A percentile compares a stretch with the other conserved stretches of the same genome.
phyloP scores from a whole-genome alignment of 495 filamentous ascomycete genomes.

The Penicillium arizonense region DNA sequence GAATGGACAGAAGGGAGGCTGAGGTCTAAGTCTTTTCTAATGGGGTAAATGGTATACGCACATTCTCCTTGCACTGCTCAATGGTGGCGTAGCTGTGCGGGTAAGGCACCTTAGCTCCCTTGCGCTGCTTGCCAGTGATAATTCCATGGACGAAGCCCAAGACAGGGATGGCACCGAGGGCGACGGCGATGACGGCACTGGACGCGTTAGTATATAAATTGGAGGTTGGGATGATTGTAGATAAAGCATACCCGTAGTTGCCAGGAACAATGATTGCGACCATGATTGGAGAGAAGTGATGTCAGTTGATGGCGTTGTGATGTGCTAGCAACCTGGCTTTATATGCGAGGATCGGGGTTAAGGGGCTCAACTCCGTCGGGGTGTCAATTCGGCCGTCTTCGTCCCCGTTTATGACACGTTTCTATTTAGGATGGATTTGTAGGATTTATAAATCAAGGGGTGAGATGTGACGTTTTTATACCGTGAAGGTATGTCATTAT shows the following conservation, averaged over 20 bases:
- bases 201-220: neutral
- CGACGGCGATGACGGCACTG: conserved; percentile 59
- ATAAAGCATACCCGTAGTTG: conserved; percentile 48
- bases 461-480: too few relatives aligned
- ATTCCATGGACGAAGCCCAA: conserved; percentile 58
- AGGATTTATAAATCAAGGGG: too few relatives aligned
- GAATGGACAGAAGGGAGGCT: neutral
- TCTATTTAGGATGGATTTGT: too few relatives aligned
- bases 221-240: neutral
- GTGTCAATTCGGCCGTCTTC: too few relatives aligned
- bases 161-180: conserved; percentile 51
- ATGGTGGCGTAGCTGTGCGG: conserved; percentile 63
- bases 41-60: conserved; percentile 28
- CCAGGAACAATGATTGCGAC: conserved; percentile 41
- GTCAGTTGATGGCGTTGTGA: neutral
- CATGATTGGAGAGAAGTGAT: conserved; percentile 18
- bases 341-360: neutral
- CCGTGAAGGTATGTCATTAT: too few relatives aligned
- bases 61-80: conserved; percentile 55
- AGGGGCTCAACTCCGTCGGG: neutral
- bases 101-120: conserved; percentile 54
- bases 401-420: too few relatives aligned
- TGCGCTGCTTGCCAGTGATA: conserved; percentile 48
- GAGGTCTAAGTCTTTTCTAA: neutral
- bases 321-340: neutral